Evolutionary conservation across 2,329 filamentous ascomycete species (phyloP).

Genomic region (Botrytis galanthina): DNA sequence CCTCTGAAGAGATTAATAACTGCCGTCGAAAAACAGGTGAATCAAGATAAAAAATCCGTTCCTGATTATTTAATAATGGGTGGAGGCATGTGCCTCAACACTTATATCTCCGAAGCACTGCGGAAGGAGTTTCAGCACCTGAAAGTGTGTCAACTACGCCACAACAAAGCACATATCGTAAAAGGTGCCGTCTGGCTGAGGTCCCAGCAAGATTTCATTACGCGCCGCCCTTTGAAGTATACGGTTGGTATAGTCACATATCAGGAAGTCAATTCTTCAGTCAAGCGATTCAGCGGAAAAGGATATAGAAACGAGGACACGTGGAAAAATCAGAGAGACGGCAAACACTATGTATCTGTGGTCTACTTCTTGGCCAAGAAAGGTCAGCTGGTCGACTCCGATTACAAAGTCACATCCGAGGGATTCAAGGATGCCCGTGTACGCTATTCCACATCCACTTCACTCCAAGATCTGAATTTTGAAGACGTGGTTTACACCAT

Average conservation of each 20-base stretch:
- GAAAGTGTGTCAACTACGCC: not conserved
- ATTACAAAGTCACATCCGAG: not conserved
- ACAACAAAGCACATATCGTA: not conserved
- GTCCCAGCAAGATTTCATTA: not conserved
- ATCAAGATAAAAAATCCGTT: not conserved
- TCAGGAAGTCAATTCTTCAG: not conserved
- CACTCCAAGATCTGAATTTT: not conserved
- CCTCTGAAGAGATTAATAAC: not conserved
- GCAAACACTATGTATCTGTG: not conserved
- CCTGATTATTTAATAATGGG: not conserved
- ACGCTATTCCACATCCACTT: not conserved
- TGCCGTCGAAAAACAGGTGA: not conserved
- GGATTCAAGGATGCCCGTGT: not conserved
- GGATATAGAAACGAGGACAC: not conserved
- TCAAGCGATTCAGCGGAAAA: not conserved
- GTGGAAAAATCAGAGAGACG: not conserved
- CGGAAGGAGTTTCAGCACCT: not conserved
- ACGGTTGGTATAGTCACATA: not conserved
- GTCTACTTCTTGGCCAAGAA: slow-evolving; percentile 1
- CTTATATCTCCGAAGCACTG: not conserved
- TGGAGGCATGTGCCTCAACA: not conserved
- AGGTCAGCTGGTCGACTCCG: not conserved
- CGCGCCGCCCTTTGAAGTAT: not conserved
- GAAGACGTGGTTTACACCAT: not conserved
- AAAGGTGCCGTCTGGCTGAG: not conserved